phyloP scores from a whole-genome alignment of 371 early-diverging fungal species.

The Dinochytrium kinnereticum region DNA sequence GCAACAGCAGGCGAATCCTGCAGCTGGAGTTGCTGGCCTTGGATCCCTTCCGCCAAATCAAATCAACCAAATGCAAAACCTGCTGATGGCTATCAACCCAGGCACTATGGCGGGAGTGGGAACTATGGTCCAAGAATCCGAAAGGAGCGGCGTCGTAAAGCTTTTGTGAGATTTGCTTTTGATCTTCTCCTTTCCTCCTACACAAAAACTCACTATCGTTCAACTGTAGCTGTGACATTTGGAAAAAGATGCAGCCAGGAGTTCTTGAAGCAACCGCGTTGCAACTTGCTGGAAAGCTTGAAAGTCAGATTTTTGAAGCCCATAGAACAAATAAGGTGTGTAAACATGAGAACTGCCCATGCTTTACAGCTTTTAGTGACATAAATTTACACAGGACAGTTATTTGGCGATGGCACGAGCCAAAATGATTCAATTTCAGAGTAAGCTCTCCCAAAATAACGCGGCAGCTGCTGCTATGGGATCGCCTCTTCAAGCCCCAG shows the following conservation, averaged over 20 bases:
- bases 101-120: neutral
- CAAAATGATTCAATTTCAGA: neutral
- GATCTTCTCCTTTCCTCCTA: too few species aligned
- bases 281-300: conserved; percentile 4
- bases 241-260: neutral
- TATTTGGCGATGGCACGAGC: neutral
- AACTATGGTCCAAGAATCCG: neutral
- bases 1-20: neutral
- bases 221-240: neutral
- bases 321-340: neutral
- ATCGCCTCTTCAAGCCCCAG: neutral
- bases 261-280: neutral
- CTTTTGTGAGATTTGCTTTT: neutral
- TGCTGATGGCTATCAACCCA: neutral
- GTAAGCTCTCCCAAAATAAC: neutral
- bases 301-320: neutral
- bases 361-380: neutral
- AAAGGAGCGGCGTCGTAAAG: neutral
- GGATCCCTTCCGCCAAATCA: neutral
- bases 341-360: too few species aligned
- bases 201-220: too few species aligned
- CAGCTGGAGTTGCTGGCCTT: neutral
- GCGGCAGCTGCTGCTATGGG: conserved; percentile 2
- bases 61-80: neutral
- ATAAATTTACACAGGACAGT: neutral